Conservation (phyloP, 2,329 filamentous ascomycete species). For the Talaromyces sp. region DNA sequence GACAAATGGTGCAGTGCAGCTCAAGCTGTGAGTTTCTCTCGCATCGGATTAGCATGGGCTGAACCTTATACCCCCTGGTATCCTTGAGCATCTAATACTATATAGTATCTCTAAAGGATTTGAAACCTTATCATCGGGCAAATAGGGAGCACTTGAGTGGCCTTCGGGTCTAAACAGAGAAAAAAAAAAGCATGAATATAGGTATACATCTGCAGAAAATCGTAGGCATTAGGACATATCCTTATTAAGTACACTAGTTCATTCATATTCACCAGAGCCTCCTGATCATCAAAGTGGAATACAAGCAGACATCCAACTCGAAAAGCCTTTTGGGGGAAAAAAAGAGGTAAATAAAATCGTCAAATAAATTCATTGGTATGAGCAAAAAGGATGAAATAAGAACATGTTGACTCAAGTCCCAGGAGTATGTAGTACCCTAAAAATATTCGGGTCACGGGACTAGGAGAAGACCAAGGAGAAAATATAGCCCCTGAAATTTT, state of each 20-base stretch:
- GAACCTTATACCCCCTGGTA: no score
- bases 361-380: slow-evolving; percentile 14
- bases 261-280: background rate
- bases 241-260: background rate
- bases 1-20: no score
- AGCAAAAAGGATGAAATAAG: slow-evolving; percentile 9
- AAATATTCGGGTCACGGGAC: slow-evolving; percentile 5
- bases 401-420: background rate
- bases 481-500: background rate
- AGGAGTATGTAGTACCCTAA: background rate
- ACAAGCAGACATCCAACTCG: background rate
- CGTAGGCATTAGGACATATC: background rate
- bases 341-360: background rate
- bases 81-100: no score
- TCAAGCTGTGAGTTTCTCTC: no score
- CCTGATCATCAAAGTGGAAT: no score
- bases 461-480: background rate
- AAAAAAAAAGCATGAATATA: no score
- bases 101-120: no score
- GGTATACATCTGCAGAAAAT: no score
- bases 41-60: no score
- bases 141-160: no score
- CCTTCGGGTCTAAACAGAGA: no score
- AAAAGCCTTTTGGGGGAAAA: background rate
- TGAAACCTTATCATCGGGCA: no score